Evolutionary conservation across 148 eudicot genomes (phyloP).

Genomic region (Camellia lanceoleosa): DNA sequence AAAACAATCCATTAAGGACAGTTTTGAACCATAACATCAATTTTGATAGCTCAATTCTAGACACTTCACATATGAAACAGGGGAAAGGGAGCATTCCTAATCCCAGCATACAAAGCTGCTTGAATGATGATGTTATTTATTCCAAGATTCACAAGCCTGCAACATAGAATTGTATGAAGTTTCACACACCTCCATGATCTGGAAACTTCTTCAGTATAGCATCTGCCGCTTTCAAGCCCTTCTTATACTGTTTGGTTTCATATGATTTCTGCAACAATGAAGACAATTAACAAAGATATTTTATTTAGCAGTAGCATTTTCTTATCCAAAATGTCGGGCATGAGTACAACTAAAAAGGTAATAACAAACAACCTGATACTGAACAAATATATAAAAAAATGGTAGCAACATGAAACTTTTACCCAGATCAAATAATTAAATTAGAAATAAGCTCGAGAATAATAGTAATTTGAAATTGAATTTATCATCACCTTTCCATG

Average conservation of each 20-base stretch:
- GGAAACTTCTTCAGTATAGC: constrained; percentile 92
- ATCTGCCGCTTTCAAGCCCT: constrained; percentile 98
- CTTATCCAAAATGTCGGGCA: neutral
- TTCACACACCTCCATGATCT: constrained; percentile 85
- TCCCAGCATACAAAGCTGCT: neutral
- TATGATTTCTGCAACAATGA: constrained; percentile 72
- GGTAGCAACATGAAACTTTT: neutral
- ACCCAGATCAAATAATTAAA: neutral
- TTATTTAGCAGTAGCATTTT: constrained; percentile 5
- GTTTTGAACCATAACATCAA: neutral
- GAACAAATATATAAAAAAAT: neutral
- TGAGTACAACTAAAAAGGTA: neutral
- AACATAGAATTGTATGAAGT: constrained; percentile 4
- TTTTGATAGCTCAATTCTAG: neutral
- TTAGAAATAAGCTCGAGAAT: neutral
- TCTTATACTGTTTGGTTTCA: constrained; percentile 94
- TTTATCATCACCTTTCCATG: neutral
- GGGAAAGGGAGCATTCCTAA: neutral
- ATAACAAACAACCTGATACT: neutral
- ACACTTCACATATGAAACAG: neutral
- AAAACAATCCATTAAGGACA: neutral
- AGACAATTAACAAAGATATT: neutral
- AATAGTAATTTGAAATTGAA: neutral
- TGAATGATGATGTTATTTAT: neutral
- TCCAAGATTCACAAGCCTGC: neutral